Conservation (phyloP, 176 grass and related monocot species). For the Echinochloa phyllopogon region DNA sequence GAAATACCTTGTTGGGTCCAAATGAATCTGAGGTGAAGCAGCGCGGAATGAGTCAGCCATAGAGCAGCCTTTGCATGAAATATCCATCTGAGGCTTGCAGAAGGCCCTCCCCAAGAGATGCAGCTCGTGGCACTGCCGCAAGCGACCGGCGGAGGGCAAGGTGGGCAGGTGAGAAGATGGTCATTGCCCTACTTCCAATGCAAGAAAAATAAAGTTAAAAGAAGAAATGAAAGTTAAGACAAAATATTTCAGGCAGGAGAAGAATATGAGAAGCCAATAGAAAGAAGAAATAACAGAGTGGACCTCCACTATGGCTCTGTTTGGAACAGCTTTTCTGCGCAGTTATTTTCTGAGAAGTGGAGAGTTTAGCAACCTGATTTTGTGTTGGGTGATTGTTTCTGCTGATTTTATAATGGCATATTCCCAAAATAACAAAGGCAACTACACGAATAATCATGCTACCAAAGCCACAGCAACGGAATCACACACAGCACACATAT, state of each 20-base stretch:
- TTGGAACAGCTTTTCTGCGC: too few relatives aligned
- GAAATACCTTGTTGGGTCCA: constrained; percentile 15
- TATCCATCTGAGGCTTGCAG: not conserved
- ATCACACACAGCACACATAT: too few relatives aligned
- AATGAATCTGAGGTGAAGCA: constrained; percentile 1
- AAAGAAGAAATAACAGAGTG: not conserved
- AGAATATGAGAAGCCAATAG: not conserved
- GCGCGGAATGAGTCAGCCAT: not conserved
- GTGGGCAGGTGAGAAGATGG: not conserved
- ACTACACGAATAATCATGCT: too few relatives aligned
- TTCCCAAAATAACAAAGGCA: too few relatives aligned
- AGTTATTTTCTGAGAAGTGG: too few relatives aligned
- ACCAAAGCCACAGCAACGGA: too few relatives aligned
- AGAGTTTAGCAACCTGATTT: not conserved
- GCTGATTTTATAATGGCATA: too few relatives aligned
- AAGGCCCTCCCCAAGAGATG: constrained; percentile 8
- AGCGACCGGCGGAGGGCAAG: not conserved
- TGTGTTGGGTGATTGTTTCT: too few relatives aligned
- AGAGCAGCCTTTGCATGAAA: not conserved
- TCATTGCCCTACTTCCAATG: not conserved
- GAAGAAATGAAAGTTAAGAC: not conserved
- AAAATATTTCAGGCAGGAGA: not conserved
- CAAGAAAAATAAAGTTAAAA: not conserved
- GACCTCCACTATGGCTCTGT: not conserved
- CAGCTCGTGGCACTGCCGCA: not conserved